Base-by-base conservation (phyloP, 2,329 filamentous ascomycete genomes). In the Colletotrichum gigasporum region DNA sequence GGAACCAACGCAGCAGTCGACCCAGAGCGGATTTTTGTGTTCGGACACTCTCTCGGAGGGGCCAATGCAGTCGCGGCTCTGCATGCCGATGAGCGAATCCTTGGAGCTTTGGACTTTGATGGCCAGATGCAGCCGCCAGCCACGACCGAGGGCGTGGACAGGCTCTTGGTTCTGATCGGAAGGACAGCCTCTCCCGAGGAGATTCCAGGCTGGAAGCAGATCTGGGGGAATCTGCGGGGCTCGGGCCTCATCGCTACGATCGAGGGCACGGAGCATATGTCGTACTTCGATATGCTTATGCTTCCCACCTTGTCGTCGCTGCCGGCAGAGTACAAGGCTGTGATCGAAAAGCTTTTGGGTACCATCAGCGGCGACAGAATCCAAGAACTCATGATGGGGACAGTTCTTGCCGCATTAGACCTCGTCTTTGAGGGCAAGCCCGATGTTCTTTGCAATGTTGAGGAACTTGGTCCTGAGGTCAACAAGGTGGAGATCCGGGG, bases 11-110 rank as follows among this genome's bases (percentile, higher is more conserved):
- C 32, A 2, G 22, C 35, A 4, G 28, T 63, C 24, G 16, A 53
- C 45, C 8, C 20, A 8, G 54, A 67, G 1, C 70, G 68, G 12
- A 68, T 79, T 8, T 72, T 75, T 1, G 72, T 77, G 1, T 77
- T 76, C 4, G 80, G 80, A 0, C 78, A 80, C 41, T 80, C 78
- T 0, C 66, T 79, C 2, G 79, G 78, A 1, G 79, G 78, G 0
- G 76, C 79, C 1, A 72, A 75, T 1, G 69, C 79, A 0, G 77
- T 77, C 0, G 69, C 71, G 2, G 71, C 74, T 0, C 64, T 76
- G 26, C 44, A 72, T 5, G 53, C 60, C 5, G 77, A 81, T 35
- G 55, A 61, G 1, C 66, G 76, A 3, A 70, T 82, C 50, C 61
- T 67, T 0, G 79, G 72, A 0, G 81, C 79, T 2, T 66, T 80